These are phyloP conservation scores for Rhizoclosmatium globosum DNA, from an alignment of 192 early-diverging fungal genomes.

Conservation along the genomic window DNA sequence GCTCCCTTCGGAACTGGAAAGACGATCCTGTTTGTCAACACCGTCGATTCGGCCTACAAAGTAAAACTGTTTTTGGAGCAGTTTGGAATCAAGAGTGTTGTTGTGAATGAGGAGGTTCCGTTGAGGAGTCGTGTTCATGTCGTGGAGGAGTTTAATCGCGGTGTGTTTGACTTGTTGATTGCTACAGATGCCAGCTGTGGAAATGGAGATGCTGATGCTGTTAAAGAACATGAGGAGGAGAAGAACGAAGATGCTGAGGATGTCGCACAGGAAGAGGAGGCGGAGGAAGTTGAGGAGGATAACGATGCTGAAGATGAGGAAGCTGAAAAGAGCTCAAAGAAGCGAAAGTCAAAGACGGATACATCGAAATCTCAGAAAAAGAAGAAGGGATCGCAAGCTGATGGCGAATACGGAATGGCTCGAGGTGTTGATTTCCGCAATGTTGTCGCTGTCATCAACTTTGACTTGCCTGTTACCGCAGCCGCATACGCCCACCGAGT, in stretches of 20 bases:
- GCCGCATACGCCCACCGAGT: conserved; percentile 93
- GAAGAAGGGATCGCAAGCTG: conserved; percentile 51
- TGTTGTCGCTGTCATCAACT: conserved; percentile 95
- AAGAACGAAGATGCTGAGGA: conserved; percentile 28
- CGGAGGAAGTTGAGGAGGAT: conserved; percentile 13
- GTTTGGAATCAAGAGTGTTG: conserved; percentile 90
- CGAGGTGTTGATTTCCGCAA: conserved; percentile 96
- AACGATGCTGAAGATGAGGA: conserved; percentile 24
- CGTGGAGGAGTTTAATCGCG: conserved; percentile 97
- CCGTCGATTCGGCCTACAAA: conserved; percentile 91
- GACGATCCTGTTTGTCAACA: conserved; percentile 94
- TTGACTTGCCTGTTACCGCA: conserved; percentile 90
- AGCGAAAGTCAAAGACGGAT: conserved; percentile 5
- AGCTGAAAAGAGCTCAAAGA: neutral
- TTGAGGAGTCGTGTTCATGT: conserved; percentile 89
- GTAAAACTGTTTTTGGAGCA: conserved; percentile 96
- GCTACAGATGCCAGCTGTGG: conserved; percentile 87
- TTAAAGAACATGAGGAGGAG: conserved; percentile 28
- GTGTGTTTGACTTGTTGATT: conserved; percentile 94
- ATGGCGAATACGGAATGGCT: conserved; percentile 93
- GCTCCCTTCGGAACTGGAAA: conserved; percentile 86
- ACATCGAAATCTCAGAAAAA: conserved; percentile 44
- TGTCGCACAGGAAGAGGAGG: conserved; percentile 16
- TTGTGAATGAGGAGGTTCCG: conserved; percentile 95
- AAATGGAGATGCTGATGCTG: conserved; percentile 40